These are phyloP conservation scores for Kernera saxatilis DNA, from an alignment of 345 rosid genomes.

Conservation along the genomic window DNA sequence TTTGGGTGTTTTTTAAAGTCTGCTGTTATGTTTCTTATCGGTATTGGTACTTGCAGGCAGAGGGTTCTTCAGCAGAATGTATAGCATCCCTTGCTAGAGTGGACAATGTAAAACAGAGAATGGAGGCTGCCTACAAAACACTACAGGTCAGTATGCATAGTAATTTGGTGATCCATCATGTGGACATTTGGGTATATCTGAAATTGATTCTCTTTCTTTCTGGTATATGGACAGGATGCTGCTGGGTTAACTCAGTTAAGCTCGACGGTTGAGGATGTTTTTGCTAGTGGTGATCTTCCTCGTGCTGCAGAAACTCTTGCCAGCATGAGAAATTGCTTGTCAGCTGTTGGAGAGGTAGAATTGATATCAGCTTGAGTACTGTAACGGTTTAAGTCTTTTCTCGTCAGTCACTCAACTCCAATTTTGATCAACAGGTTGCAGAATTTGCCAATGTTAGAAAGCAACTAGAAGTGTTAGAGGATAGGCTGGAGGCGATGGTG, in stretches of 20 bases:
- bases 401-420: background rate
- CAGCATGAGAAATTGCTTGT: constrained; percentile 95
- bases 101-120: constrained; percentile 93
- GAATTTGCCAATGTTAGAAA: constrained; percentile 95
- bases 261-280: constrained; percentile 96
- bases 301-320: constrained; percentile 99
- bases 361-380: background rate
- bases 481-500: constrained; percentile 87
- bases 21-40: background rate
- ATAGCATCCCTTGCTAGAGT: constrained; percentile 90
- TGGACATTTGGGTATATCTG: background rate
- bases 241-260: constrained; percentile 95
- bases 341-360: constrained; percentile 96
- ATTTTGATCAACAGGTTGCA: constrained; percentile 59
- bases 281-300: constrained; percentile 96
- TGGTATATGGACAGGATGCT: constrained; percentile 60
- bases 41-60: constrained; percentile 51
- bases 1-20: background rate
- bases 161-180: background rate
- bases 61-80: constrained; percentile 92
- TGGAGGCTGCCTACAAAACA: constrained; percentile 94
- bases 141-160: constrained; percentile 51
- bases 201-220: background rate
- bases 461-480: constrained; percentile 95
- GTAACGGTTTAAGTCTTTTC: background rate